Base-by-base conservation (phyloP, 2,329 filamentous ascomycete genomes). In the Fusarium nurragi region DNA sequence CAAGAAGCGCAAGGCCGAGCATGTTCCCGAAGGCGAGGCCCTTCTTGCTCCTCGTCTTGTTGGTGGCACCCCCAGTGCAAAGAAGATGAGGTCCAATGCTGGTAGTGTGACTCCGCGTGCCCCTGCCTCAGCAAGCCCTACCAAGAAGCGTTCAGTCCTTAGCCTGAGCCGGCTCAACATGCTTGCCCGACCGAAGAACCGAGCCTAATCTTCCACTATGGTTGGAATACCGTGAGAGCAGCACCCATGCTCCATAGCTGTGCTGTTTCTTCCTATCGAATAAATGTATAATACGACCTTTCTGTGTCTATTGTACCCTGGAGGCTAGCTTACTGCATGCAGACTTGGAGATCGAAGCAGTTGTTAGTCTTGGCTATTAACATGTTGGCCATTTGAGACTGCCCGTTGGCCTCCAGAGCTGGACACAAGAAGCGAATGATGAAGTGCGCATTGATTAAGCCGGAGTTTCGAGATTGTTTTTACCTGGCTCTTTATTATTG, bases 131-230 rank as follows among this genome's bases (percentile, higher is more conserved):
- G 70, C 69, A 4, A 86, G 79, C 51, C 80, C 86, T 5, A 76
- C 75, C 47, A 87, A 86, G 79, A 87, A 86, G 78, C 80, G 76
- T 58, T 68, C 71, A 7, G 78, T 82, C 22, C 74, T 89, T 54
- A 88, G 81, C 64, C 72, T 88, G 58, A 88, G 84, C 72, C 81
- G 87, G 59, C 78, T 89, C 53, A 85, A 87, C 70, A 85, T 86
- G 83, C 81, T 89, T 22, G 83, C 87, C 43, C 80, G 81, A 40
- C 87, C 87, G 2, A 89, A 89, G 78, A 75, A 81, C 63, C 81
- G 86, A 56, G 83, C 76, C 59, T 86, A 77, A 44, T 49, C 23
- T 51, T 32, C 23, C 23, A 40, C 47, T 13, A 63, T 19, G 44
- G 21, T 32, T 32, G 41, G 40, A 36, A 30, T 18, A 39, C 25